These are phyloP conservation scores for Cutaneotrichosporon cyanovorans DNA, from an alignment of 1,284 basidiomycete genomes.

Conservation along the genomic window DNA sequence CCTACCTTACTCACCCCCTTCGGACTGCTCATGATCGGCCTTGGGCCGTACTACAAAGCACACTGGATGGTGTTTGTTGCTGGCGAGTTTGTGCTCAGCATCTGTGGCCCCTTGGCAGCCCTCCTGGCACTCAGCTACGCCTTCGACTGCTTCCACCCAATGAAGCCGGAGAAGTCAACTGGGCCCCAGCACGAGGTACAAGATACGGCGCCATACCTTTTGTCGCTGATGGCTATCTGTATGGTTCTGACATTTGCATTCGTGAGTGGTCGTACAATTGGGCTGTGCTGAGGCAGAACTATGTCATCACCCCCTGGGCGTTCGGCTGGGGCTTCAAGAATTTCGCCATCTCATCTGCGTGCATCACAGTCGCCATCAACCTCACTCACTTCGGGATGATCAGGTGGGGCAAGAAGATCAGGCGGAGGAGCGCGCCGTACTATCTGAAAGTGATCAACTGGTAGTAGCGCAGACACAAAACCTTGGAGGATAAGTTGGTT, in stretches of 20 bases:
- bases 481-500: too few relatives aligned
- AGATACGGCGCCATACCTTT: slow-evolving; percentile 13
- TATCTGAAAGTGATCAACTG: slow-evolving; percentile 14
- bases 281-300: slow-evolving; percentile 5
- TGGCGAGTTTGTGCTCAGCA: slow-evolving; percentile 15
- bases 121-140: slow-evolving; percentile 16
- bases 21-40: slow-evolving; percentile 21
- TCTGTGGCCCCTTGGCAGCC: slow-evolving; percentile 17
- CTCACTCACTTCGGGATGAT: slow-evolving; percentile 5
- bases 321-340: slow-evolving; percentile 15
- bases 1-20: slow-evolving; percentile 11
- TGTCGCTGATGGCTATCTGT: slow-evolving; percentile 13
- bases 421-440: slow-evolving; percentile 3
- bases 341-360: slow-evolving; percentile 14
- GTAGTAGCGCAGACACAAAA: too few relatives aligned
- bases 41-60: slow-evolving; percentile 16
- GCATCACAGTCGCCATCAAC: slow-evolving; percentile 8
- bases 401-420: slow-evolving; percentile 8
- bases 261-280: background rate
- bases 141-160: slow-evolving; percentile 12
- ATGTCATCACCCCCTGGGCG: slow-evolving; percentile 20
- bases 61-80: slow-evolving; percentile 26
- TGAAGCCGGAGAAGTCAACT: slow-evolving; percentile 1
- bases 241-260: slow-evolving; percentile 13
- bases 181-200: slow-evolving; percentile 13